Evolutionary conservation across 139 green algal genomes (phyloP), one percentile per base, ranked within the genome.

Genomic region (Haematococcus sp.): DNA sequence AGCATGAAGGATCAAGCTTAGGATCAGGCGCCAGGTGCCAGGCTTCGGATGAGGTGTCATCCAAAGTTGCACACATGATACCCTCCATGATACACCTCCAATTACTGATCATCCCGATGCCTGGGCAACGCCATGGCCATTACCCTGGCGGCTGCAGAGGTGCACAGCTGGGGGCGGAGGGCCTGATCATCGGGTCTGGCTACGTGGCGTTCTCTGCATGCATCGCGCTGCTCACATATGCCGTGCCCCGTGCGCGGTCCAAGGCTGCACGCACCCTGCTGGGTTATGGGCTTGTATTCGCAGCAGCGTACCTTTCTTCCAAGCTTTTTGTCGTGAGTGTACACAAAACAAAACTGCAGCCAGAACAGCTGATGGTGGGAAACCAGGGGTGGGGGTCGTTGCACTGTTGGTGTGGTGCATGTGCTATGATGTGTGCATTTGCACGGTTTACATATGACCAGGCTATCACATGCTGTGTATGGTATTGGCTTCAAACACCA

Each of bases 161-260:
- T 64, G 83, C 67, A 0, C 91, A 96, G 80, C 79, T 95, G 13
- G 91, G 90, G 4, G 81, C 78, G 15, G 91, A 96, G 77, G 91
- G 91, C 27, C 94, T 94, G 68, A 80, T 92, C 44, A 90, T 95
- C 78, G 88, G 90, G 56, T 76, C 83, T 0, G 71, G 90, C 13
- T 94, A 95, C 79, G 73, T 90, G 3, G 17, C 77, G 17, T 85
- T 92, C 58, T 81, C 79, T 9, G 20, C 55, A 28, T 64, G 25
- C n/a, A 43, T 88, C n/a, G 60, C 78, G 31, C 71, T 76, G 55
- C 31, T 90, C 15, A 82, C 74, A 2, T 85, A 82, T 65, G 68
- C 66, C 30, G 70, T 84, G 69, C 82, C 82, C 0, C 68, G 58
- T 0, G 77, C 85, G 23, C 43, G 64, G 11, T 74, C n/a, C 43